phyloP scores from a whole-genome alignment of 129 eudicot genomes.

The Ambrosia trifida region DNA sequence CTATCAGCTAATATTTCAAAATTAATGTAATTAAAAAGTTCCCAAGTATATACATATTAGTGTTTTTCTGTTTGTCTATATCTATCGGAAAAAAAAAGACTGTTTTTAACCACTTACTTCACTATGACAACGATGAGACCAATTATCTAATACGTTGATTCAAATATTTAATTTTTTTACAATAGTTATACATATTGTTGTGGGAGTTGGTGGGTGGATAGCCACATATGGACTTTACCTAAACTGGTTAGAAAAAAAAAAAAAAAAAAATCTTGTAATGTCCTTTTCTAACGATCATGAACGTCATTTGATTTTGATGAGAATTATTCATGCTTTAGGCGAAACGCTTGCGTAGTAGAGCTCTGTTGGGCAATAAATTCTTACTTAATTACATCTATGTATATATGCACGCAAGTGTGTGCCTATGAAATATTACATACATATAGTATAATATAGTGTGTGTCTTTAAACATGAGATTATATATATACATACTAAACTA shows the following conservation, averaged over 20 bases:
- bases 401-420: neutral
- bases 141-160: neutral
- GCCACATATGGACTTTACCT: slow-evolving; percentile 9
- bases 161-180: neutral
- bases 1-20: neutral
- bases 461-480: too few species aligned
- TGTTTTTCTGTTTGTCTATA: too few species aligned
- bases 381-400: neutral
- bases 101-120: neutral
- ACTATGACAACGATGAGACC: neutral
- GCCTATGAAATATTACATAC: neutral
- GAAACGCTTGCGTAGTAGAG: neutral
- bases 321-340: neutral
- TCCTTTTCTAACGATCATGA: neutral
- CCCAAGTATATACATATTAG: too few species aligned
- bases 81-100: neutral
- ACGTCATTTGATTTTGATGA: neutral
- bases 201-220: slow-evolving; percentile 26
- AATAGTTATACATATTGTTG: slow-evolving; percentile 7
- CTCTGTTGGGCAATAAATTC: neutral
- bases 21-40: too few species aligned
- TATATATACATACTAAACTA: too few species aligned
- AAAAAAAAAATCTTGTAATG: neutral
- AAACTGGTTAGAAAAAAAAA: slow-evolving; percentile 15
- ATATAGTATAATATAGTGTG: too few species aligned